Base-by-base conservation (phyloP, 352 stramenopile species). In the Phytophthora europaea region DNA sequence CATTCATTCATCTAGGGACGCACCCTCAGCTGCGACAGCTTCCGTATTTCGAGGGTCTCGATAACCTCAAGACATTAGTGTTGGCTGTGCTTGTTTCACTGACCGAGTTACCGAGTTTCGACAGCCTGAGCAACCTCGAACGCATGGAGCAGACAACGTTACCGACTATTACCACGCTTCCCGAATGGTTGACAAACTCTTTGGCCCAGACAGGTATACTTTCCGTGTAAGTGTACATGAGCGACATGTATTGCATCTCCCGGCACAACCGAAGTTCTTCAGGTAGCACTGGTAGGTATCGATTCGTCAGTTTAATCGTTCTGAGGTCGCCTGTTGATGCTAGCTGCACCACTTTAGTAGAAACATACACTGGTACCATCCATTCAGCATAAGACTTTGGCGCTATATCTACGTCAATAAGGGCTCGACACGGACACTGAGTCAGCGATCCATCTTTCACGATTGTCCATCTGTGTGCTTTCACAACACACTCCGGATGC, bases 1-100 rank as follows among this genome's bases (percentile, higher is more conserved):
- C 70, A 16, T 81, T 79, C 33, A 26, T 83, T 34, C 73, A 79
- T 52, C 23, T 83, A 4, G 72, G 50, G 8, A 38, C 23, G 6
- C 64, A 75, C 36, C 23, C 34, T 6, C 18, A 45, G 28, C 43
- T 78, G 7, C 9, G 52, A 15, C 23, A 40, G 1, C 47, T 82
- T 0, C 72, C 76, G 31, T 62, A 70, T 0, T 71, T 82, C 20
- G 43, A 65, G 3, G 71, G 65, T 2, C 61, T 80, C 13, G 22
- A 16, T 6, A 76, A 73, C 6, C 55, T 83, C 36, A 74, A 68
- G 52, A 52, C 58, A 6, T 10, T 82, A 2, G 68, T 54, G 4
- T n/a, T 80, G 5, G 72, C 76, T 15, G 12, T 57, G 1, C 45
- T 78, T 8, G 10, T 50, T 1, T 54, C 31, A 0, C 20, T 80